Percentiles rank a stretch among this genome's conserved stretches.
phyloP scores from a whole-genome alignment of 768 basidiomycete species.

The Lepiota brunneoincarnata region DNA sequence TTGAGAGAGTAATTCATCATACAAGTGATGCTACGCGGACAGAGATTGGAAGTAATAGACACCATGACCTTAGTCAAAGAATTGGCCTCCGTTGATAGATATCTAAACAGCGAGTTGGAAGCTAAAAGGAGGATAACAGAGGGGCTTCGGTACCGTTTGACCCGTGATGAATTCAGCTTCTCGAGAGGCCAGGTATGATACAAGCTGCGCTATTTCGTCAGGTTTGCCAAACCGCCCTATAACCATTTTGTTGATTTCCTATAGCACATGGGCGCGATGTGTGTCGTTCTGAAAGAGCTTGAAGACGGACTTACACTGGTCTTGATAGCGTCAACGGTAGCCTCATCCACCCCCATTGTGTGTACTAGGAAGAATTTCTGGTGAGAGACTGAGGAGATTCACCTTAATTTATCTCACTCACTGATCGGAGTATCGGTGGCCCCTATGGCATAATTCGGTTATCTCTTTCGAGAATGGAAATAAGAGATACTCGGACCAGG shows the following conservation, averaged over 20 bases:
- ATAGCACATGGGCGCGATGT: neutral
- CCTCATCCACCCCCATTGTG: neutral
- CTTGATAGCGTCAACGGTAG: neutral
- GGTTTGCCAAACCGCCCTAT: conserved; percentile 3
- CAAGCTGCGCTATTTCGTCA: conserved; percentile 16
- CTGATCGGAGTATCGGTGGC: conserved; percentile 1
- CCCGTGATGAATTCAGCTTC: conserved; percentile 19
- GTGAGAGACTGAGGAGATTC: no score
- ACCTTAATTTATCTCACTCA: neutral
- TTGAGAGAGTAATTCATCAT: no score
- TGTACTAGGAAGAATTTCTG: neutral
- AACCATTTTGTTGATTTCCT: neutral
- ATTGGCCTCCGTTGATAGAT: conserved; percentile 5
- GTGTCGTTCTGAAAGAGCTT: no score
- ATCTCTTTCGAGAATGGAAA: neutral
- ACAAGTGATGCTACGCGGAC: no score
- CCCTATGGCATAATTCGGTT: neutral
- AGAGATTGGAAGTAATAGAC: no score
- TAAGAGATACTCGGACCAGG: conserved; percentile 22
- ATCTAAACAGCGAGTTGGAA: neutral
- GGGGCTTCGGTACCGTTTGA: conserved; percentile 1
- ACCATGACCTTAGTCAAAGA: neutral
- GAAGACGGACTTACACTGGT: neutral
- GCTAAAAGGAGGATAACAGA: neutral
- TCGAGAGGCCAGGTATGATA: conserved; percentile 19